Evolutionary conservation across 148 eudicot species (phyloP), one percentile per base, ranked within the genome.

Genomic region (Dysphania ambrosioides): DNA sequence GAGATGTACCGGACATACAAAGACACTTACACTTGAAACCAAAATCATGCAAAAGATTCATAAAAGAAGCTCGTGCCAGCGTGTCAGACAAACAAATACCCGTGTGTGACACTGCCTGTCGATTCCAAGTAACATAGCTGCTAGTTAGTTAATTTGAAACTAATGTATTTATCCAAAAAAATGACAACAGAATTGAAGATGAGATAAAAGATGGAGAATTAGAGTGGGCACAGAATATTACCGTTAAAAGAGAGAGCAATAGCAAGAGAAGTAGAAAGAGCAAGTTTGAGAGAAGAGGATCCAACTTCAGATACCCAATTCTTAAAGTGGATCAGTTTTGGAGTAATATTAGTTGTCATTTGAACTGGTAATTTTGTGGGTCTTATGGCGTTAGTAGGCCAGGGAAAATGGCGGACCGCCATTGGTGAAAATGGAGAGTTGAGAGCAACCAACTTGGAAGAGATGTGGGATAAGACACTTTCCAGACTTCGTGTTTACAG

Each of bases 231-330:
- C 2, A 59, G 44, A 24, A 27, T 12, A n/a, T 5, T 66, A 87
- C 96, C 96, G 56, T 87, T 71, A 72, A 86, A 77, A 68, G 93
- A 84, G 26, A 92, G 51, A 2, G 93, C 77, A 44, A 92, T 81
- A 72, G 96, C 82, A 5, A 92, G 86, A 75, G 93, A 68, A 30
- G 84, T 79, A 16, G 97, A 88, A 61, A 92, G 91, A 55, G 89
- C 87, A 44, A 87, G 63, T 75, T 82, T 92, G 62, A 85, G 36
- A 4, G 90, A 86, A 32, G 83, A 86, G 57, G 86, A 84, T 8
- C 78, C 64, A 71, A 90, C 61, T 26, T 81, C 72, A 73, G 91
- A 64, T 12, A 72, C 85, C 92, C 86, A 82, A 51, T 83, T 83
- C 41, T 72, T 61, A 13, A 90, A 77, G 11, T 34, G 67, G 72